These are phyloP conservation scores for Cryphonectria naterciae DNA, from an alignment of 2,329 filamentous ascomycete genomes.

Conservation along the genomic window DNA sequence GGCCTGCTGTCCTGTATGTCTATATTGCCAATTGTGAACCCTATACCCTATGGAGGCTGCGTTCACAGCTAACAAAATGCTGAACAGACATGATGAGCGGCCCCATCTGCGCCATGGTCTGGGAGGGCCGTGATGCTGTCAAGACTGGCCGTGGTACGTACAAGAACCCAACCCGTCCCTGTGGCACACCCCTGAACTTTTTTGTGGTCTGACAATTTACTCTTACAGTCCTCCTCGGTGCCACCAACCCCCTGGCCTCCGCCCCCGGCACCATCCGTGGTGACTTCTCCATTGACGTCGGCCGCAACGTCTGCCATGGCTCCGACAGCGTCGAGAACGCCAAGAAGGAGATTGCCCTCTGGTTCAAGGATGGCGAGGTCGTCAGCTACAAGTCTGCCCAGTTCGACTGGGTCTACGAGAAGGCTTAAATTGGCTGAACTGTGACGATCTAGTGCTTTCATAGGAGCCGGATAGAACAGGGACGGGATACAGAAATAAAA, in stretches of 20 bases:
- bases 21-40: neutral
- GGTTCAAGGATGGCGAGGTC: conserved; percentile 92
- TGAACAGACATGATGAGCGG: conserved; percentile 88
- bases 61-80: conserved; percentile 30
- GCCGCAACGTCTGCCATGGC: conserved; percentile 75
- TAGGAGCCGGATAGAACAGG: conserved; percentile 30
- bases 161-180: neutral
- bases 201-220: conserved; percentile 27
- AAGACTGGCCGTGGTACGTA: conserved; percentile 91
- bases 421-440: conserved; percentile 53
- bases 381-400: conserved; percentile 82
- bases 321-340: conserved; percentile 98
- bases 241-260: conserved; percentile 96
- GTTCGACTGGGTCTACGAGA: conserved; percentile 98
- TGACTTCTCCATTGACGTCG: conserved; percentile 74
- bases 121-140: conserved; percentile 98
- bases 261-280: conserved; percentile 98
- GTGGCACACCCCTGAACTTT: too few relatives aligned
- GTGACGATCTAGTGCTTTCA: neutral
- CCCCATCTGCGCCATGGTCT: conserved; percentile 99
- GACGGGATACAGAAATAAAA: conserved; percentile 28
- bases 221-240: conserved; percentile 79
- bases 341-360: conserved; percentile 99
- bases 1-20: conserved; percentile 86
- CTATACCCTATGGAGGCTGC: neutral